Evolutionary conservation across 73 alveolate genomes (phyloP).

Genomic region (Paramecium tetraurelia): DNA sequence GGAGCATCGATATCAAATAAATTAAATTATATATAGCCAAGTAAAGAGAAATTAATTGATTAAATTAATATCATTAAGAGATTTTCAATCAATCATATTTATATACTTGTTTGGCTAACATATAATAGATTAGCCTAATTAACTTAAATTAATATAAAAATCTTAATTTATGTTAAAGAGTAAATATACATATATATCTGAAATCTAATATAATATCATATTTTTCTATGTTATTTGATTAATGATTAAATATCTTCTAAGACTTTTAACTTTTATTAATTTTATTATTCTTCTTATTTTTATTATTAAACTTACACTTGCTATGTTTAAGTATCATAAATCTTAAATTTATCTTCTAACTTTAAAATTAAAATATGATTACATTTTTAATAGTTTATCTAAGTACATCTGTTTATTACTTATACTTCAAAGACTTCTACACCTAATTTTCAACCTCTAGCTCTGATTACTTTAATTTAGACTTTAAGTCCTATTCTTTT

Average conservation of each 20-base stretch:
- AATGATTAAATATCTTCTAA: conserved; percentile 38
- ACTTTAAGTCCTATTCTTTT: not conserved
- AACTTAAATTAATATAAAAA: too few relatives aligned
- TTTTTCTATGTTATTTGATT: conserved; percentile 1
- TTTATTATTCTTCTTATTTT: not conserved
- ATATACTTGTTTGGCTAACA: too few relatives aligned
- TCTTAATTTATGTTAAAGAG: too few relatives aligned
- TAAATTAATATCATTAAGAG: not conserved
- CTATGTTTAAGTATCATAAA: not conserved
- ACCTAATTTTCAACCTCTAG: not conserved
- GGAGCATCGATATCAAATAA: not conserved
- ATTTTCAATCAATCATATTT: not conserved
- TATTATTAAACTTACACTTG: not conserved
- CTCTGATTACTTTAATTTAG: not conserved
- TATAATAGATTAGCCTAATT: too few relatives aligned
- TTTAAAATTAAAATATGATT: not conserved
- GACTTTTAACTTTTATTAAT: conserved; percentile 14
- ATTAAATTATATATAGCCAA: not conserved
- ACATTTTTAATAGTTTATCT: not conserved
- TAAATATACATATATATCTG: too few relatives aligned
- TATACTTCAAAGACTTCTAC: not conserved
- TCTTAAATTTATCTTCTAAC: conserved; percentile 30
- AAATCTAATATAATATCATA: not conserved
- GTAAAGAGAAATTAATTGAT: not conserved
- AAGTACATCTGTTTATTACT: not conserved